Percentiles rank a stretch among this genome's conserved stretches.
phyloP scores from a whole-genome alignment of 305 asterid genomes.

The Petunia hybrid region DNA sequence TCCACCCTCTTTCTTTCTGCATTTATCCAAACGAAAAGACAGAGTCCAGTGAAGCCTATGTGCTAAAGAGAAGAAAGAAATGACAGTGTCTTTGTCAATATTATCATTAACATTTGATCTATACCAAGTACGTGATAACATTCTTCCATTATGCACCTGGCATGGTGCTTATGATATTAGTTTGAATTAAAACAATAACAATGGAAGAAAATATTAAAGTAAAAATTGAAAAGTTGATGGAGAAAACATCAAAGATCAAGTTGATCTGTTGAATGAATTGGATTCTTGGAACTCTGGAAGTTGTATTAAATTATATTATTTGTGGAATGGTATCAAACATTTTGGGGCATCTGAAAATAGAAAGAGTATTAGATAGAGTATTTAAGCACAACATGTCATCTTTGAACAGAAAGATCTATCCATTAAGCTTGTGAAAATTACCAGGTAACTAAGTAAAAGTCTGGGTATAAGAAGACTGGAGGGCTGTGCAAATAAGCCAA shows the following conservation, averaged over 20 bases:
- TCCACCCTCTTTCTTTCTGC: not conserved
- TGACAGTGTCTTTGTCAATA: not conserved
- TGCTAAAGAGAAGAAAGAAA: not conserved
- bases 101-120: not conserved
- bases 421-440: slow-evolving; percentile 2
- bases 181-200: not conserved
- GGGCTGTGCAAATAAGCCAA: slow-evolving; percentile 10
- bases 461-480: not conserved
- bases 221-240: not conserved
- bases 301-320: slow-evolving; percentile 19
- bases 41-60: not conserved
- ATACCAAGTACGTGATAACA: slow-evolving; percentile 12
- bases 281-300: not conserved
- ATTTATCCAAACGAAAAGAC: not conserved
- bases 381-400: not conserved
- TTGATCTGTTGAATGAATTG: not conserved
- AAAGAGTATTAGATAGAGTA: not conserved
- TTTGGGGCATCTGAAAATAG: not conserved
- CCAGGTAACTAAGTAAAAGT: not conserved
- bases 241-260: not conserved
- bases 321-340: slow-evolving; percentile 11
- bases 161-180: not conserved
- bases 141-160: not conserved
- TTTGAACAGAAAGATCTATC: slow-evolving; percentile 5
- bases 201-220: not conserved